Conservation (phyloP, 345 rosid genomes). For the Passiflora organensis region DNA sequence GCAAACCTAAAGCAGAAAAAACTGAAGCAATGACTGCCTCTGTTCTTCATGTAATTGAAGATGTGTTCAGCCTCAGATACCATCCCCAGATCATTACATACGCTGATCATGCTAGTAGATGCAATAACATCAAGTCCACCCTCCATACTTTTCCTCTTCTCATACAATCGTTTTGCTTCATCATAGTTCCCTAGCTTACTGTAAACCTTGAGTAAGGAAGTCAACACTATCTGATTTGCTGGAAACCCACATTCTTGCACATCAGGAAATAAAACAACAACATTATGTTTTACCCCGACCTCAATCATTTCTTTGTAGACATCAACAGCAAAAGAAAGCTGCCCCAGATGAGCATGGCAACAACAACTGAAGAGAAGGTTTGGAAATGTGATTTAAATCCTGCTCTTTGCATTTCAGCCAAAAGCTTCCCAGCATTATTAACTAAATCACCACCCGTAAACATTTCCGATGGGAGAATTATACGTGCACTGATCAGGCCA, state of each 20-base stretch:
- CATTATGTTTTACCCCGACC: constrained; percentile 68
- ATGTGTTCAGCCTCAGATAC: constrained; percentile 63
- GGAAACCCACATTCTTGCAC: constrained; percentile 59
- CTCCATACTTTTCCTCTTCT: constrained; percentile 56
- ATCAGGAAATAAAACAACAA: constrained; percentile 59
- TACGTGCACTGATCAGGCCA: constrained; percentile 90
- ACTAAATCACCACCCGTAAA: constrained; percentile 62
- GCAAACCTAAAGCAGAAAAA: constrained; percentile 66
- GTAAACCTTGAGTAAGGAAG: constrained; percentile 82
- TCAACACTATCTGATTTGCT: constrained; percentile 66
- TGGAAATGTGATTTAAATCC: constrained; percentile 56
- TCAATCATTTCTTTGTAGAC: constrained; percentile 47
- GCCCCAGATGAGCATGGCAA: constrained; percentile 68
- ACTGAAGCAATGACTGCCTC: constrained; percentile 55
- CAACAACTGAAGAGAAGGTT: constrained; percentile 67
- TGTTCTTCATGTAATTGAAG: constrained; percentile 47
- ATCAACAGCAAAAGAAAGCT: constrained; percentile 55
- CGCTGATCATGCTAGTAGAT: constrained; percentile 66
- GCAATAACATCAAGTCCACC: constrained; percentile 72
- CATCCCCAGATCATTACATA: constrained; percentile 76
- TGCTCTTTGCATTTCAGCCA: constrained; percentile 64
- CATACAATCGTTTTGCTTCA: constrained; percentile 55
- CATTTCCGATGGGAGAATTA: constrained; percentile 82
- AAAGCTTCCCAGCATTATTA: constrained; percentile 57
- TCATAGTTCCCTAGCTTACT: constrained; percentile 67